Evolutionary conservation across 2,329 filamentous ascomycete genomes (phyloP), one percentile per base, ranked within the genome.

Genomic region (Fusarium sp.): DNA sequence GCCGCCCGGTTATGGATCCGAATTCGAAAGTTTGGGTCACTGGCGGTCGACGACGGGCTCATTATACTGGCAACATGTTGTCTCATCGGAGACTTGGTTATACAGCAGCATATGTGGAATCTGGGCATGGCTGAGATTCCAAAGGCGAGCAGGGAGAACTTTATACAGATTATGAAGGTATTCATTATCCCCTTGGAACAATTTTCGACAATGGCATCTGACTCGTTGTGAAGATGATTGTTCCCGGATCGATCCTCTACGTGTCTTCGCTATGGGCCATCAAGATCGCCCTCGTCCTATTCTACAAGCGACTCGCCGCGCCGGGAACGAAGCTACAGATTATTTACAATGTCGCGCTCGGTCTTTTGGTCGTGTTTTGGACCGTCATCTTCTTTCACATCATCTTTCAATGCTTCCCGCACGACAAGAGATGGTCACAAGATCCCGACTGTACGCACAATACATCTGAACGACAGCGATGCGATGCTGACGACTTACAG

Each of bases 201-300:
- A 57, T 17, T 33, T 10, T 15, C 1, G 6, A 32, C 20, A 17
- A 38, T 54, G 17, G 20, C 14, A 15, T 25, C 54, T 69, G 45
- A 70, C 4, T 14, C 32, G 30, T 14, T n/a, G 17, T 11, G 12
- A 68, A 82, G 79, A 83, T 84, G 80, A 84, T 84, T 33, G 77
- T 84, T 1, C 83, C 83, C 1, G 83, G 83, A 15, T 84, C 83
- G 2, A 78, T 81, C 3, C 79, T 85, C 3, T 85, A 85, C 54
- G 82, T 85, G 0, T 75, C 83, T 4, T 84, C 83, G 4, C 66
- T 85, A 6, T 85, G 83, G 83, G 75, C 81, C 14, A 82, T 85
- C 74, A 85, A 85, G 57, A 76, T 84, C 7, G 82, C 83, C 6
- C 75, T 85, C 5, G 82, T 85, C 9, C 50, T 85, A 2, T 84